Evolutionary conservation across 177 flowering plant genomes (phyloP).

Genomic region (Vitis hybrid): DNA sequence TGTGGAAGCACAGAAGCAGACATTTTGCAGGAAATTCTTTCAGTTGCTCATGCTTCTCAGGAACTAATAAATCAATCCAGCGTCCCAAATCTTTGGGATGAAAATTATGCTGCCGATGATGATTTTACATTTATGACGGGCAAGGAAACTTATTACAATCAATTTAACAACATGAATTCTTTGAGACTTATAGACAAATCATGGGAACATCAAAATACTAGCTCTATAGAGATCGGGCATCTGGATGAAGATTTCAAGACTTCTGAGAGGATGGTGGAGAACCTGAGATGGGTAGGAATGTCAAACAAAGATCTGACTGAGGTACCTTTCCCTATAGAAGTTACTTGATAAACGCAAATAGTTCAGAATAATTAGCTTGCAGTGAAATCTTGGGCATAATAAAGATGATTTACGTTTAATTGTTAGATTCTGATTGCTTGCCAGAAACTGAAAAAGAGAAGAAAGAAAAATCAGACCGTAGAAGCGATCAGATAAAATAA

Average conservation of each 20-base stretch:
- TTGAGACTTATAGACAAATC: constrained; percentile 13
- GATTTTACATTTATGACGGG: constrained; percentile 38
- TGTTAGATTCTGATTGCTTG: not conserved
- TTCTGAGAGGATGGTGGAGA: constrained; percentile 51
- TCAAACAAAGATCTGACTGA: constrained; percentile 52
- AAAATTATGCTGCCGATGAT: constrained; percentile 25
- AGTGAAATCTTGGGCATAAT: too few relatives aligned
- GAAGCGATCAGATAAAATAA: too few relatives aligned
- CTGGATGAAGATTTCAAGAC: constrained; percentile 37
- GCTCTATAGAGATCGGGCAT: constrained; percentile 36
- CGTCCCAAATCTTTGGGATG: constrained; percentile 35
- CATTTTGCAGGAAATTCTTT: constrained; percentile 62
- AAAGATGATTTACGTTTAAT: too few relatives aligned
- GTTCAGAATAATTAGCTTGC: too few relatives aligned
- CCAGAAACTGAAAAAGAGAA: not conserved
- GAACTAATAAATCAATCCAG: constrained; percentile 40
- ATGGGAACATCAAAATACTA: constrained; percentile 20
- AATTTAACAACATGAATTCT: constrained; percentile 15
- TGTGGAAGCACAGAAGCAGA: constrained; percentile 32
- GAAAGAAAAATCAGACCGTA: not conserved
- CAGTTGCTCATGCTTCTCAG: constrained; percentile 69
- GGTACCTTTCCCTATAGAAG: constrained; percentile 33
- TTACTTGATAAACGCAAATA: not conserved
- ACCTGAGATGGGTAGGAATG: constrained; percentile 75
- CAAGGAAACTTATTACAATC: constrained; percentile 8